A percentile compares a stretch with the other conserved stretches of the same genome.
phyloP scores from a whole-genome alignment of 108 stramenopile genomes.

The Bacterosira constricta region DNA sequence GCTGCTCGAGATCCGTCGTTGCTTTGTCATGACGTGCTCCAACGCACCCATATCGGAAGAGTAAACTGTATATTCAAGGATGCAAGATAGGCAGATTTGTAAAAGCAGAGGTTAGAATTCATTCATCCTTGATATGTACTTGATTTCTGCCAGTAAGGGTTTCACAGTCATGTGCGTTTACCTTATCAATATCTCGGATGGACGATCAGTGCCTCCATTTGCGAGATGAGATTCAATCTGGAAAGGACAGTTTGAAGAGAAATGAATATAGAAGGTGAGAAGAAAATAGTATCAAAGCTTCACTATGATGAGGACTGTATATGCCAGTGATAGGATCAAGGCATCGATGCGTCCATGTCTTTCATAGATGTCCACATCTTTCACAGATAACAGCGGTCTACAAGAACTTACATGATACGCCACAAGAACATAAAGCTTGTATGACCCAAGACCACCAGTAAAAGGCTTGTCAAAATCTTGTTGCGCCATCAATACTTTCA shows the following conservation, averaged over 20 bases:
- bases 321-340: not conserved
- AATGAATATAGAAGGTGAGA: not conserved
- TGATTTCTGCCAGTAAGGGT: too few species aligned
- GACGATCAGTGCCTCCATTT: constrained; percentile 43
- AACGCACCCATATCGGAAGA: constrained; percentile 51
- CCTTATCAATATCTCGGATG: constrained; percentile 45
- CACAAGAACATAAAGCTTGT: constrained; percentile 87
- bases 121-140: too few species aligned
- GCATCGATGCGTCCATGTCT: too few species aligned
- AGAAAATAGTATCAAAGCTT: not conserved
- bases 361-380: too few species aligned
- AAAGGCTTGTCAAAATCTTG: constrained; percentile 90
- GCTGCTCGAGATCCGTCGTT: constrained; percentile 29
- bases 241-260: not conserved
- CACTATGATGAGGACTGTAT: not conserved
- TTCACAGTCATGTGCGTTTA: too few species aligned
- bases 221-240: constrained; percentile 43
- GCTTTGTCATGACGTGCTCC: constrained; percentile 34
- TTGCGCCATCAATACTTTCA: constrained; percentile 81
- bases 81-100: too few species aligned
- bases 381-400: not conserved
- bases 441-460: constrained; percentile 91
- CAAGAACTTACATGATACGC: constrained; percentile 70
- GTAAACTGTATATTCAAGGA: constrained; percentile 47
- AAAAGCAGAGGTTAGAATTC: too few species aligned